Conservation (phyloP, 73 alveolate genomes). For the Paramecium sonneborni region DNA sequence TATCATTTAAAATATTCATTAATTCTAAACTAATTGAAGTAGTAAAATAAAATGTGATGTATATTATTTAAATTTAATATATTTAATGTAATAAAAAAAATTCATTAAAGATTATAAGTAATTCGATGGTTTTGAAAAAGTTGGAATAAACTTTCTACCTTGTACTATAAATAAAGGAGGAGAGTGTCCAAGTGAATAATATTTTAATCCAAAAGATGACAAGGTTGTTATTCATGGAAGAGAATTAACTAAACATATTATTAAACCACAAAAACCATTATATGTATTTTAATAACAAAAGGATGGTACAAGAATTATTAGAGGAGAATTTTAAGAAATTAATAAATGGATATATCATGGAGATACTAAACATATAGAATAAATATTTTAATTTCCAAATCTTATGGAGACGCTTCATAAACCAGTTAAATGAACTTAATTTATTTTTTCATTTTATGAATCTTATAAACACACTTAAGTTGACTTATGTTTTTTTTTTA, state of each 20-base stretch:
- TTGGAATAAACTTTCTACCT: neutral
- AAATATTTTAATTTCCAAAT: neutral
- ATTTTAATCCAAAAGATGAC: neutral
- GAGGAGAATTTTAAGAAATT: neutral
- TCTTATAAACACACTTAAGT: too few species aligned
- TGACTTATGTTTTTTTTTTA: too few species aligned
- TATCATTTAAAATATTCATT: slow-evolving; percentile 15
- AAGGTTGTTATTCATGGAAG: slow-evolving; percentile 18
- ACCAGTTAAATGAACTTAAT: neutral
- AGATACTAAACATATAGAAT: neutral
- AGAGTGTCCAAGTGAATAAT: neutral
- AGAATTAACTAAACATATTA: neutral
- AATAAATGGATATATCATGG: slow-evolving; percentile 1
- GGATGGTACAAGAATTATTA: neutral
- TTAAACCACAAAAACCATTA: neutral
- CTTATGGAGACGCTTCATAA: neutral
- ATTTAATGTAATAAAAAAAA: neutral
- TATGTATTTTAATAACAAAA: neutral
- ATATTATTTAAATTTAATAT: neutral
- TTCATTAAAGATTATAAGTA: neutral
- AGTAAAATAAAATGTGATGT: neutral
- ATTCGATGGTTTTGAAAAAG: neutral
- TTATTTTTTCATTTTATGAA: too few species aligned
- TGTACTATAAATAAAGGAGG: neutral
- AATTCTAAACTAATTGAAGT: neutral